These are phyloP conservation scores for Sclerotinia glacialis DNA, from an alignment of 2,329 filamentous ascomycete species.

Conservation along the genomic window DNA sequence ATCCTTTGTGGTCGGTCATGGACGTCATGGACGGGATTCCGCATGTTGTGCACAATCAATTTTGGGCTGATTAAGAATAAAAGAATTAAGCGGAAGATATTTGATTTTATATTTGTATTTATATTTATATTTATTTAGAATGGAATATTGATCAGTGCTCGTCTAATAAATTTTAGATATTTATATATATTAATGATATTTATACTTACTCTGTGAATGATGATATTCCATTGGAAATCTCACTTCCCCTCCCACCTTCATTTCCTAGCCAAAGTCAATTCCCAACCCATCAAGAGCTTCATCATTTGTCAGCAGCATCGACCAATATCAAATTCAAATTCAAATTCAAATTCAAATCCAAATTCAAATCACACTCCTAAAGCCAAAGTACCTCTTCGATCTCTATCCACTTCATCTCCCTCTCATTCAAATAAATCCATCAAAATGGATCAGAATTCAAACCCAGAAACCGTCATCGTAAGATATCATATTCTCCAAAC, in stretches of 20 bases:
- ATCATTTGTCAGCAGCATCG: constrained; percentile 20
- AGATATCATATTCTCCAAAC: neutral
- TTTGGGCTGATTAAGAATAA: no score
- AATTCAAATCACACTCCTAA: neutral
- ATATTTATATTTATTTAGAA: no score
- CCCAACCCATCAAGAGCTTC: neutral
- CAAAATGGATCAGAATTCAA: neutral
- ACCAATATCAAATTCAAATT: constrained; percentile 2
- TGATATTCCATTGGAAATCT: constrained; percentile 4
- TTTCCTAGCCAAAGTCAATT: constrained; percentile 36
- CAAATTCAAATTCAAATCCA: no score
- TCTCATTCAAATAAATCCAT: neutral
- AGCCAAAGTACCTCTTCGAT: neutral
- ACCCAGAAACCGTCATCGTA: constrained; percentile 15
- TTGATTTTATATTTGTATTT: no score
- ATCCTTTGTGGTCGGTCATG: constrained; percentile 8
- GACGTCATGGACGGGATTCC: constrained; percentile 18
- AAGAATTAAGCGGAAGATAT: neutral
- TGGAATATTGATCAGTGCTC: neutral
- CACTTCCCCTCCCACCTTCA: constrained; percentile 4
- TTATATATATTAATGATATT: no score
- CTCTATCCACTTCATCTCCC: neutral
- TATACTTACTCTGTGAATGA: no score
- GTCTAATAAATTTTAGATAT: neutral
- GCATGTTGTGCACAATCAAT: neutral